Percentiles rank a stretch among this genome's conserved stretches.
Conservation (phyloP, 2,329 filamentous ascomycete genomes). For the Beauveria sp. region DNA sequence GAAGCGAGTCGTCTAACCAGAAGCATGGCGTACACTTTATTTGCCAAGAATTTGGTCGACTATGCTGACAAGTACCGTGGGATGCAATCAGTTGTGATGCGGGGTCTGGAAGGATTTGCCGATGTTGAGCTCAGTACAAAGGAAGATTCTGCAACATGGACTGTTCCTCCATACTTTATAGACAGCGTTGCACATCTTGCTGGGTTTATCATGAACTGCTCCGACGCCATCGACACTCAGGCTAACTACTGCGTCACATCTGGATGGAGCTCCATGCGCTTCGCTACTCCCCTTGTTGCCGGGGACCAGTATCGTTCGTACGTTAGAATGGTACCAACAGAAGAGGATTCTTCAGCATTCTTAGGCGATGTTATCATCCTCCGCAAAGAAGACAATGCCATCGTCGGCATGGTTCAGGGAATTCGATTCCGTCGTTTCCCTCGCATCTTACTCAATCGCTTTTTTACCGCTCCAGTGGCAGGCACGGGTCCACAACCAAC, state of each 20-base stretch:
- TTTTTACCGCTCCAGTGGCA: slow-evolving; percentile 41
- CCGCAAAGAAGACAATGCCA: slow-evolving; percentile 33
- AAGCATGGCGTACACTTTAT: slow-evolving; percentile 55
- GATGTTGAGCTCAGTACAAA: slow-evolving; percentile 37
- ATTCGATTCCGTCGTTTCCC: slow-evolving; percentile 61
- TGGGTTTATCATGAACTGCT: slow-evolving; percentile 21
- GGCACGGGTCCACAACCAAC: slow-evolving; percentile 26
- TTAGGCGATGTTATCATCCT: slow-evolving; percentile 49
- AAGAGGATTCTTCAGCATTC: slow-evolving; percentile 31
- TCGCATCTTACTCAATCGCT: slow-evolving; percentile 56
- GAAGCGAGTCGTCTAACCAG: slow-evolving; percentile 17
- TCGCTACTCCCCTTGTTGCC: slow-evolving; percentile 38
- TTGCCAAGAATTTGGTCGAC: slow-evolving; percentile 44
- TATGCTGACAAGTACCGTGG: slow-evolving; percentile 47
- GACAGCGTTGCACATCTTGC: slow-evolving; percentile 50
- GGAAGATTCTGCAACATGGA: slow-evolving; percentile 24
- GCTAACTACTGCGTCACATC: slow-evolving; percentile 49
- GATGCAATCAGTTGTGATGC: slow-evolving; percentile 50
- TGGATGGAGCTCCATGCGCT: slow-evolving; percentile 46
- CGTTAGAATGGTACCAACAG: slow-evolving; percentile 48
- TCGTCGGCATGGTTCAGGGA: slow-evolving; percentile 43
- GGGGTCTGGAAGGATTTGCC: slow-evolving; percentile 16
- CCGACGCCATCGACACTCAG: slow-evolving; percentile 45
- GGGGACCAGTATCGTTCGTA: slow-evolving; percentile 47
- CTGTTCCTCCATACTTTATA: slow-evolving; percentile 51